phyloP scores from a whole-genome alignment of 2,329 filamentous ascomycete species.

The Volutella citrinella region DNA sequence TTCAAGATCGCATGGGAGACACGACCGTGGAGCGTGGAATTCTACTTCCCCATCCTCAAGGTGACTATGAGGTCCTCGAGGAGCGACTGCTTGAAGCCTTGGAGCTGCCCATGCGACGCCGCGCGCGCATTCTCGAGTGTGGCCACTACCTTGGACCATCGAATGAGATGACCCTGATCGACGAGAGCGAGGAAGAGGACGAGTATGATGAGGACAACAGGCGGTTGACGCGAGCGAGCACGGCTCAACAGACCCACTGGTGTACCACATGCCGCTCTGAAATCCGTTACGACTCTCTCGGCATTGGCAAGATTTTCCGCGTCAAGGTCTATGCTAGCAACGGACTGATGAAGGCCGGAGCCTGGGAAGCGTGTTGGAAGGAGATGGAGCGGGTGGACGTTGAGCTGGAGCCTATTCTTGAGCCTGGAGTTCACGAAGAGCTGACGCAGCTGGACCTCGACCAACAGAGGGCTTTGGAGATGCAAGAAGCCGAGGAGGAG shows the following conservation, averaged over 20 bases:
- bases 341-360: slow-evolving; percentile 85
- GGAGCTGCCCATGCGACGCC: slow-evolving; percentile 61
- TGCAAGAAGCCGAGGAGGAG: slow-evolving; percentile 34
- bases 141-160: slow-evolving; percentile 70
- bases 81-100: slow-evolving; percentile 73
- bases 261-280: slow-evolving; percentile 54
- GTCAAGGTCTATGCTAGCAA: slow-evolving; percentile 94
- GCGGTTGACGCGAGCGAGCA: slow-evolving; percentile 17
- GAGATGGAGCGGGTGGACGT: slow-evolving; percentile 99
- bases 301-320: slow-evolving; percentile 60
- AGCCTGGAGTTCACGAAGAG: slow-evolving; percentile 54
- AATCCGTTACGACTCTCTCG: slow-evolving; percentile 53
- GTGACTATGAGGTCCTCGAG: slow-evolving; percentile 77
- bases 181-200: slow-evolving; percentile 47
- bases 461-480: slow-evolving; percentile 39
- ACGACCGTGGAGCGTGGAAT: slow-evolving; percentile 72
- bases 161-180: slow-evolving; percentile 43
- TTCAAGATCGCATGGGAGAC: slow-evolving; percentile 69
- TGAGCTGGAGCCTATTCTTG: slow-evolving; percentile 76
- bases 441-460: slow-evolving; percentile 54
- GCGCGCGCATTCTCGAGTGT: slow-evolving; percentile 70
- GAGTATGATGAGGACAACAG: slow-evolving; percentile 33
- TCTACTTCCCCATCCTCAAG: slow-evolving; percentile 72
- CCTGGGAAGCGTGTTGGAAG: slow-evolving; percentile 91
- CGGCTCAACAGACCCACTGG: slow-evolving; percentile 46